A percentile compares a stretch with the other conserved stretches of the same genome.
Conservation (phyloP, 2,329 filamentous ascomycete genomes). For the Tolypocladium ovalisporum region DNA sequence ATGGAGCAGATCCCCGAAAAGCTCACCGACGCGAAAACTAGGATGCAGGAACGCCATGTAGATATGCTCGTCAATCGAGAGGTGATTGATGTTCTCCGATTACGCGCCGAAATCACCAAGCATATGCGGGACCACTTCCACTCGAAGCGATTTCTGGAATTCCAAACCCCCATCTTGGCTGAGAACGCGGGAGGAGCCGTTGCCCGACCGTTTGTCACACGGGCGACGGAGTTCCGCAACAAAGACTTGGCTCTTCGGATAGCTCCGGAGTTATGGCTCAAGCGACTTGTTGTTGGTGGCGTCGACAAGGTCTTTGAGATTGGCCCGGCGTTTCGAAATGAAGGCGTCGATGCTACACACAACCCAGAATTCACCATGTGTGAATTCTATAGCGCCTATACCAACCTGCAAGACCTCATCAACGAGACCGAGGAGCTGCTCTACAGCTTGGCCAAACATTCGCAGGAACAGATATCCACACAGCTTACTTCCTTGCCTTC, state of each 20-base stretch:
- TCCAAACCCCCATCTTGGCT: constrained; percentile 82
- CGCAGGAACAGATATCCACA: constrained; percentile 32
- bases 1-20: constrained; percentile 68
- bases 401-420: constrained; percentile 66
- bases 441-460: constrained; percentile 42
- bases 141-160: constrained; percentile 65
- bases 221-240: constrained; percentile 63
- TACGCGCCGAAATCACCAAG: constrained; percentile 65
- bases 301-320: constrained; percentile 89
- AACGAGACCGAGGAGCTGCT: constrained; percentile 64
- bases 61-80: constrained; percentile 70
- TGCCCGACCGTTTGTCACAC: constrained; percentile 76
- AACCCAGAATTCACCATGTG: constrained; percentile 97
- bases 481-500: constrained; percentile 34
- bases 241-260: constrained; percentile 70
- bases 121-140: constrained; percentile 66
- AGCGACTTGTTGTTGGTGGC: constrained; percentile 80
- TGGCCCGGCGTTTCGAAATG: constrained; percentile 84
- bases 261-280: constrained; percentile 90
- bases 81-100: constrained; percentile 56
- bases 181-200: constrained; percentile 76
- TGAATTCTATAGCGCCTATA: constrained; percentile 89
- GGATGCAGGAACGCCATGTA: constrained; percentile 69
- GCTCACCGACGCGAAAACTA: constrained; percentile 59
- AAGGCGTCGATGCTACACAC: constrained; percentile 82